Percentiles rank a stretch among this genome's conserved stretches.
These are phyloP conservation scores for Russula sp. DNA, from an alignment of 768 basidiomycete species.

Conservation along the genomic window DNA sequence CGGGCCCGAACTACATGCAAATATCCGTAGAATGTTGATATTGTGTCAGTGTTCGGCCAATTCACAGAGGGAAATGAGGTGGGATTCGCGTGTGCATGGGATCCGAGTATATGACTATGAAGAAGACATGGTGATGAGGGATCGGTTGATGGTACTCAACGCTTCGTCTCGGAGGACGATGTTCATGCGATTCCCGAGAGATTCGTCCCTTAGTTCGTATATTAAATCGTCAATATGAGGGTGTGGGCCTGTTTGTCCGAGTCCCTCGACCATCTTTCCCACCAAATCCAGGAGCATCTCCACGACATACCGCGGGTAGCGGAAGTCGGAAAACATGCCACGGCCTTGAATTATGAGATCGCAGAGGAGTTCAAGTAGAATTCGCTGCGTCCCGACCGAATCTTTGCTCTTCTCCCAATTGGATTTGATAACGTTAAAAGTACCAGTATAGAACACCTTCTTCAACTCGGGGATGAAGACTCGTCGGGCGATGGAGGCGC, in stretches of 20 bases:
- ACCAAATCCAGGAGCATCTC: neutral
- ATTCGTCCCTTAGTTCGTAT: neutral
- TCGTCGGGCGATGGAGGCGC: too few species aligned
- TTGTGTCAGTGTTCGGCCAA: too few species aligned
- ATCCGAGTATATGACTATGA: too few species aligned
- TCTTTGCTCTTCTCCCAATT: neutral
- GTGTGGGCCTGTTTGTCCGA: neutral
- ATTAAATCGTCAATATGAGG: neutral
- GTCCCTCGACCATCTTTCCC: neutral
- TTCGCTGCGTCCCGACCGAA: neutral
- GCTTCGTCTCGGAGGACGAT: neutral
- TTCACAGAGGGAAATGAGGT: too few species aligned
- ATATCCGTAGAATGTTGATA: too few species aligned
- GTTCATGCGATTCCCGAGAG: neutral
- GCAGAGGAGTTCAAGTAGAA: slow-evolving; percentile 10
- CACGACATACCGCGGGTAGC: slow-evolving; percentile 2
- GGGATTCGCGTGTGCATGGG: too few species aligned
- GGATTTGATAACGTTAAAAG: slow-evolving; percentile 5
- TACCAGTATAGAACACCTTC: neutral
- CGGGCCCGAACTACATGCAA: neutral
- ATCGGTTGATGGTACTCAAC: neutral
- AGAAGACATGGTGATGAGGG: too few species aligned
- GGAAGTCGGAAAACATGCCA: slow-evolving; percentile 5
- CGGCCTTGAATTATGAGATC: slow-evolving; percentile 13
- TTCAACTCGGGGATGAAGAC: neutral